These are phyloP conservation scores for Stagonosporopsis rhizophila DNA, from an alignment of 2,329 filamentous ascomycete species.

Conservation along the genomic window DNA sequence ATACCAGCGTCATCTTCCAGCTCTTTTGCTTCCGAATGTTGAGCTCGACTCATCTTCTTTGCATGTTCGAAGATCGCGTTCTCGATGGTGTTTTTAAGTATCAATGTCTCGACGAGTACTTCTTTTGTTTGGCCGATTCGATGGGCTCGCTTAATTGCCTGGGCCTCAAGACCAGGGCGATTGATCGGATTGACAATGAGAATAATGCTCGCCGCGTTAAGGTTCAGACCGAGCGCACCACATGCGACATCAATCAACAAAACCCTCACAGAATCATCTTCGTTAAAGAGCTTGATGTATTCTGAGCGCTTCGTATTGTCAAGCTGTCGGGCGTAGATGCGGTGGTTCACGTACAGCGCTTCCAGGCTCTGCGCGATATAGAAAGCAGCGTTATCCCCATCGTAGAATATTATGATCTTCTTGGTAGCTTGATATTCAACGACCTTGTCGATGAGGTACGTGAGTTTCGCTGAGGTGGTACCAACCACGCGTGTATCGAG, in stretches of 20 bases:
- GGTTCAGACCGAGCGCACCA: slow-evolving; percentile 86
- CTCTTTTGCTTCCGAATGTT: slow-evolving; percentile 63
- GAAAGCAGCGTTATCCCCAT: slow-evolving; percentile 83
- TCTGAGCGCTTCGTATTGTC: slow-evolving; percentile 68
- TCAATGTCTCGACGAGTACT: slow-evolving; percentile 85
- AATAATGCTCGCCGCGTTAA: slow-evolving; percentile 81
- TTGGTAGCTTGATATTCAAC: slow-evolving; percentile 71
- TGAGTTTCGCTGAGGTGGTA: slow-evolving; percentile 85
- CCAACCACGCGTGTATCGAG: slow-evolving; percentile 70
- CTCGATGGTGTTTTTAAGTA: slow-evolving; percentile 81
- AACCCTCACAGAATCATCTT: slow-evolving; percentile 72
- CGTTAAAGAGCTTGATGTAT: slow-evolving; percentile 81
- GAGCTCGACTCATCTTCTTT: slow-evolving; percentile 72
- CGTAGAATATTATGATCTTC: slow-evolving; percentile 93
- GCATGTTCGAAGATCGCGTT: slow-evolving; percentile 80
- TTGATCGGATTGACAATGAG: slow-evolving; percentile 91
- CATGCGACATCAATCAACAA: slow-evolving; percentile 91
- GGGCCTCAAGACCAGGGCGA: slow-evolving; percentile 82
- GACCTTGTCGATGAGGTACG: slow-evolving; percentile 80
- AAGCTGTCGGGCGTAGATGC: slow-evolving; percentile 71
- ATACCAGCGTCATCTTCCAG: slow-evolving; percentile 66
- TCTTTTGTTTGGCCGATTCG: slow-evolving; percentile 82
- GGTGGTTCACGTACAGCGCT: slow-evolving; percentile 67
- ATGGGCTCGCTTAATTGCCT: slow-evolving; percentile 89
- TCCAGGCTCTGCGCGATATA: slow-evolving; percentile 87